Conservation (phyloP, 192 early-diverging fungal species). For the Linnemannia schmuckeri region DNA sequence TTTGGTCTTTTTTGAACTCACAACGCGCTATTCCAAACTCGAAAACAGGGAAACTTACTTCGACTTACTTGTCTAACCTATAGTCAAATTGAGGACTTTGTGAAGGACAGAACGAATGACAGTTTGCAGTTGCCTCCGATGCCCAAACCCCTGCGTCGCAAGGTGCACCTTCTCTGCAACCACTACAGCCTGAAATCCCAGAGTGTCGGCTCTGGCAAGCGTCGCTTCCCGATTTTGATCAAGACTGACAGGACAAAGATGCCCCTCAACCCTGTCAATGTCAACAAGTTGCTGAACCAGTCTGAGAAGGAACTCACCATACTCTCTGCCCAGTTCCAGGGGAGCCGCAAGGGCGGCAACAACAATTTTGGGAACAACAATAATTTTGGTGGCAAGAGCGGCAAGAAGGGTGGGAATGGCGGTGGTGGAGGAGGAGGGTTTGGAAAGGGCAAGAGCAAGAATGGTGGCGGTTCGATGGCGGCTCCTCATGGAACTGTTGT, state of each 20-base stretch:
- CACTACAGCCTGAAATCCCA: constrained; percentile 62
- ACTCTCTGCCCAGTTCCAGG: constrained; percentile 41
- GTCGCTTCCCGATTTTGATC: constrained; percentile 55
- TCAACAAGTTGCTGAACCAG: constrained; percentile 54
- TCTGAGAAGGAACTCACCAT: constrained; percentile 52
- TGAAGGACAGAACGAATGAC: constrained; percentile 30
- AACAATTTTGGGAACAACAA: not conserved
- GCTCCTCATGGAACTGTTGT: constrained; percentile 68
- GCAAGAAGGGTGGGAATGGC: not conserved
- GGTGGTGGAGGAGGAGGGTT: not conserved
- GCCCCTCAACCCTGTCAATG: constrained; percentile 57
- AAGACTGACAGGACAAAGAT: constrained; percentile 61
- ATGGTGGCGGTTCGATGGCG: constrained; percentile 4
- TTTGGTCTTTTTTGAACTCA: too few species aligned
- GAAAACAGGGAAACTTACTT: too few species aligned
- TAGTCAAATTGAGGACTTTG: constrained; percentile 49
- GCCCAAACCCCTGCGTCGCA: constrained; percentile 56
- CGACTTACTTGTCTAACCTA: too few species aligned
- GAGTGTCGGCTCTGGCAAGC: constrained; percentile 60
- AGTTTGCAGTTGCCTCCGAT: constrained; percentile 61
- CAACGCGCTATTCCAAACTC: too few species aligned
- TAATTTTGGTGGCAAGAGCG: not conserved
- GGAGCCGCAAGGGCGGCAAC: constrained; percentile 33
- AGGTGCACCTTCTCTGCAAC: constrained; percentile 60
- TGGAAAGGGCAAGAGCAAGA: constrained; percentile 13